phyloP scores from a whole-genome alignment of 2,329 filamentous ascomycete genomes.

The Diplodia mutila region DNA sequence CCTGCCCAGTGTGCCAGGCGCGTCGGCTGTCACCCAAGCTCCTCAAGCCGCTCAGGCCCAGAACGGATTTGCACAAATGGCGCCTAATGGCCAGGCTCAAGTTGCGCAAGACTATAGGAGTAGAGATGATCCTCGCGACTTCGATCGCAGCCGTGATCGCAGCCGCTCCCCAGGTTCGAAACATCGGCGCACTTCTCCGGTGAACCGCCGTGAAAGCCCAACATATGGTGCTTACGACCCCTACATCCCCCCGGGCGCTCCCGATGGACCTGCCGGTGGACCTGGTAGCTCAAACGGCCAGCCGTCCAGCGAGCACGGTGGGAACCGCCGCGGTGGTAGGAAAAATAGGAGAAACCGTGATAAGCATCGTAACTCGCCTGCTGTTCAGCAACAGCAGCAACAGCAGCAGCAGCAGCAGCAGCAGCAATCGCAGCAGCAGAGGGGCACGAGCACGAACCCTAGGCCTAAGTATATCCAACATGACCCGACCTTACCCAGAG shows the following conservation, averaged over 20 bases:
- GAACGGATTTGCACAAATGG: constrained; percentile 10
- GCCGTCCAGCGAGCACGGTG: constrained; percentile 47
- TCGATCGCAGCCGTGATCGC: constrained; percentile 35
- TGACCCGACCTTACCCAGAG: constrained; percentile 73
- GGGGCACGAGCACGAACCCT: constrained; percentile 29
- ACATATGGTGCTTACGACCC: constrained; percentile 75
- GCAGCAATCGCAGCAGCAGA: constrained; percentile 28
- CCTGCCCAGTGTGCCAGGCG: not conserved
- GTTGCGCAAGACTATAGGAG: constrained; percentile 23
- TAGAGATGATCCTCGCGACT: constrained; percentile 19
- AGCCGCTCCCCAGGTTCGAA: constrained; percentile 73
- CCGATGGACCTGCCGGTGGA: not conserved
- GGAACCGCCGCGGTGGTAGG: constrained; percentile 61
- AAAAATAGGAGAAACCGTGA: constrained; percentile 49
- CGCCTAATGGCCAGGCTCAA: constrained; percentile 14
- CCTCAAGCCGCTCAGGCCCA: constrained; percentile 16
- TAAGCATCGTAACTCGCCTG: constrained; percentile 30
- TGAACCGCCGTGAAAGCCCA: constrained; percentile 67
- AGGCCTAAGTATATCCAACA: constrained; percentile 75
- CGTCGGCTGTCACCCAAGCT: not conserved
- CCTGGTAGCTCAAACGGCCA: not conserved
- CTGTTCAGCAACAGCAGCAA: constrained; percentile 19
- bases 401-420: constrained; percentile 15
- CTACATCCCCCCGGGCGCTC: constrained; percentile 50
- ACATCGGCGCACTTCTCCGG: constrained; percentile 67